These are phyloP conservation scores for Plasmodium vivax DNA, from an alignment of 169 alveolate species.

Conservation along the genomic window DNA sequence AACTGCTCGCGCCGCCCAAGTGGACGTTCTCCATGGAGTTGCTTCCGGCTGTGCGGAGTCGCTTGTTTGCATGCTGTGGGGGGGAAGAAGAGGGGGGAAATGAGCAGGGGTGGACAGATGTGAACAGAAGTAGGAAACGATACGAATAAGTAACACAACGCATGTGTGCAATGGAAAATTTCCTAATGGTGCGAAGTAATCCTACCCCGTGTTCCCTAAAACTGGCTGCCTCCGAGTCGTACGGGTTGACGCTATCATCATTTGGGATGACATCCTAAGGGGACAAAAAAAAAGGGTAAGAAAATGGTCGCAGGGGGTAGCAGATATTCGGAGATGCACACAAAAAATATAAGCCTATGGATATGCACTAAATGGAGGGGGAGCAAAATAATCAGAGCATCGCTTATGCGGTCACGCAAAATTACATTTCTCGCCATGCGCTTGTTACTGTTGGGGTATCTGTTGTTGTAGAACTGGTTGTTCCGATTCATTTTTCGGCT, in stretches of 20 bases:
- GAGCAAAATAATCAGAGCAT: not conserved
- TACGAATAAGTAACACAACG: not conserved
- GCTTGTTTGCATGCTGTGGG: constrained; percentile 34
- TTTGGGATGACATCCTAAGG: constrained; percentile 10
- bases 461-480: constrained; percentile 65
- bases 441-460: constrained; percentile 64
- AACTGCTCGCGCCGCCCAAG: not conserved
- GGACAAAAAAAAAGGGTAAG: not conserved
- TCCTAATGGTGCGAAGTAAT: not conserved
- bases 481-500: constrained; percentile 24
- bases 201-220: constrained; percentile 41
- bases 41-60: constrained; percentile 20
- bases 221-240: constrained; percentile 26
- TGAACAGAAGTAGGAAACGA: too few relatives aligned
- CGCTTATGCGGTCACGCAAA: not conserved
- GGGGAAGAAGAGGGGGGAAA: not conserved
- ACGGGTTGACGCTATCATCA: constrained; percentile 6
- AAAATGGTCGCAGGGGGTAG: not conserved
- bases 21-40: constrained; percentile 7
- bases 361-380: not conserved
- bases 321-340: not conserved
- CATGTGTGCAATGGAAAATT: not conserved
- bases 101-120: not conserved
- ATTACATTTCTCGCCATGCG: constrained; percentile 45
- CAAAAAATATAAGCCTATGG: not conserved